Evolutionary conservation across 257 asterid genomes (phyloP).

Genomic region (Vinca minor): DNA sequence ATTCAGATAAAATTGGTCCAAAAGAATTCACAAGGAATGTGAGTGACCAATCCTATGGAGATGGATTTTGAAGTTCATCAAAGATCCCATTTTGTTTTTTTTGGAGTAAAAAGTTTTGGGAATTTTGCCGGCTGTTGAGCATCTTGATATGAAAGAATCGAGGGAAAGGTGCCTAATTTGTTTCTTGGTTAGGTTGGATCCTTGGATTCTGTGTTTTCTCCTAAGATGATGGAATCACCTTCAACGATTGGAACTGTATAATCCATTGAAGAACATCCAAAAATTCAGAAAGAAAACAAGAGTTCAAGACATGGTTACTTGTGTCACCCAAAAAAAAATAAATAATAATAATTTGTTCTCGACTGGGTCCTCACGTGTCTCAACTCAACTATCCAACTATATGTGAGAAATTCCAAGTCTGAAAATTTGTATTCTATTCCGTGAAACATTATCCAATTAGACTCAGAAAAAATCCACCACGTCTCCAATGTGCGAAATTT

Average conservation of each 20-base stretch:
- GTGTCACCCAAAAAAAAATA: too few species aligned
- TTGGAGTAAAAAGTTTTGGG: too few species aligned
- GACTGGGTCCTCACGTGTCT: too few species aligned
- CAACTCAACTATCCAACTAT: too few species aligned
- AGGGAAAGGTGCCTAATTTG: too few species aligned
- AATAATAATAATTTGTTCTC: too few species aligned
- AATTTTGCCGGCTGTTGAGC: not conserved
- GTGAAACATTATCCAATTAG: too few species aligned
- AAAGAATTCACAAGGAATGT: not conserved
- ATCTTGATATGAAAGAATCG: not conserved
- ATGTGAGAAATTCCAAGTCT: too few species aligned
- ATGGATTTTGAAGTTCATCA: not conserved
- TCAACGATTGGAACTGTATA: not conserved
- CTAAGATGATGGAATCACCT: not conserved
- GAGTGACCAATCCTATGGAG: not conserved
- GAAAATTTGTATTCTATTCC: too few species aligned
- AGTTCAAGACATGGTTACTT: not conserved
- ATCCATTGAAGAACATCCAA: not conserved
- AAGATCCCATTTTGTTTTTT: too few species aligned
- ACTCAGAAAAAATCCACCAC: too few species aligned
- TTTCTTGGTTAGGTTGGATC: not conserved
- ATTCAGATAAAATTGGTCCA: conserved; percentile 3
- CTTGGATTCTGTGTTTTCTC: not conserved
- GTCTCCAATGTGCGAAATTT: too few species aligned
- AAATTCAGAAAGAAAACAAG: not conserved